Conservation (phyloP, 2,329 filamentous ascomycete species). For the Alternaria gaisen region DNA sequence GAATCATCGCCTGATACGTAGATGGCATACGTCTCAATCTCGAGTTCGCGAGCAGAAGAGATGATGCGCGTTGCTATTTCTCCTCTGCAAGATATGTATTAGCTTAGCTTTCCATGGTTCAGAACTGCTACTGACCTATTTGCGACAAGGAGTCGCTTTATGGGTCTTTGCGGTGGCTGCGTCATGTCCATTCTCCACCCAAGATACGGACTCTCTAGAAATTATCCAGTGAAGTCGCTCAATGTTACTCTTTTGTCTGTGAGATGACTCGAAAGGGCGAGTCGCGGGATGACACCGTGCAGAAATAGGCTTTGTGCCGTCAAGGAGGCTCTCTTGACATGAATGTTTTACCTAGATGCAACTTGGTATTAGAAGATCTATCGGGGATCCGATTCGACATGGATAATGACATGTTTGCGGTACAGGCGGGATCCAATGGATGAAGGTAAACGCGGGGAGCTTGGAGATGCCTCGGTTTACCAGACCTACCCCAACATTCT, state of each 20-base stretch:
- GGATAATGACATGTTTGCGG: neutral
- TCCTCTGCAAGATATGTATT: slow-evolving; percentile 55
- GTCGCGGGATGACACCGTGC: neutral
- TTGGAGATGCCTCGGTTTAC: slow-evolving; percentile 41
- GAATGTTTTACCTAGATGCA: neutral
- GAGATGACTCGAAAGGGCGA: neutral
- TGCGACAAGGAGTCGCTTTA: slow-evolving; percentile 62
- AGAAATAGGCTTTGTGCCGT: neutral
- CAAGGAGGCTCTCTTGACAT: neutral
- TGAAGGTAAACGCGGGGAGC: slow-evolving; percentile 32
- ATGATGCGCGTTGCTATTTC: slow-evolving; percentile 71
- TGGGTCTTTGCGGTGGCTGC: slow-evolving; percentile 44
- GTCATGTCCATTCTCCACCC: slow-evolving; percentile 23
- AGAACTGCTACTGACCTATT: slow-evolving; percentile 55
- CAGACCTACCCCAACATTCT: slow-evolving; percentile 24
- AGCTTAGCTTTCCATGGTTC: neutral
- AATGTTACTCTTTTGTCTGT: neutral
- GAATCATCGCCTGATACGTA: slow-evolving; percentile 65
- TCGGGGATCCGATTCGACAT: neutral
- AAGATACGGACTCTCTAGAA: neutral
- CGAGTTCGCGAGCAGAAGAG: slow-evolving; percentile 66
- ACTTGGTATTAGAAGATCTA: neutral
- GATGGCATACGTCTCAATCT: slow-evolving; percentile 64
- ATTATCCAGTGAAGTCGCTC: neutral
- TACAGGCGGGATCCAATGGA: neutral